A percentile compares a stretch with the other conserved stretches of the same genome.
phyloP scores from a whole-genome alignment of 2,329 filamentous ascomycete species.

The Talaromyces amestolkiae region DNA sequence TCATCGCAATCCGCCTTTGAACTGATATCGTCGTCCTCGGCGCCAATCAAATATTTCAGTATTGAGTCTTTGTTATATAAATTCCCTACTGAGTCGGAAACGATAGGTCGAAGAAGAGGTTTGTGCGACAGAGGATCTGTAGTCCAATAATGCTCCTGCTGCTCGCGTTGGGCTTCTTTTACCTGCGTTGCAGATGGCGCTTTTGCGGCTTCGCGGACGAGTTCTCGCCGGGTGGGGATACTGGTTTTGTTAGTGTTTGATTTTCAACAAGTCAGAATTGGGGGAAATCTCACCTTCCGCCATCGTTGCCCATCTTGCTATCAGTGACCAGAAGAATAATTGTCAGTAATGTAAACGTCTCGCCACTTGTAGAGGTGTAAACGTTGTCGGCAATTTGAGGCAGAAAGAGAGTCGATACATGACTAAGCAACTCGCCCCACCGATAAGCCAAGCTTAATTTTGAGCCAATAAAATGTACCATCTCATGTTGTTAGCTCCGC shows the following conservation, averaged over 20 bases:
- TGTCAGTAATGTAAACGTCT: neutral
- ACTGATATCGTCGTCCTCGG: conserved; percentile 54
- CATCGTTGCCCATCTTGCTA: conserved; percentile 84
- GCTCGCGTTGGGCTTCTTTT: conserved; percentile 83
- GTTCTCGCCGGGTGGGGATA: conserved; percentile 91
- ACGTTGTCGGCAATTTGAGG: conserved; percentile 6
- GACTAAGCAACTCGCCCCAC: conserved; percentile 19
- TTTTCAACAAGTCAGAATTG: neutral
- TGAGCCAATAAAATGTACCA: neutral
- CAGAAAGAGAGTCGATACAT: conserved; percentile 12
- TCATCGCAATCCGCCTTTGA: conserved; percentile 60
- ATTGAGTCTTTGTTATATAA: conserved; percentile 95
- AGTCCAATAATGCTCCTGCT: conserved; percentile 80
- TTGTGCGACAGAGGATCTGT: conserved; percentile 83
- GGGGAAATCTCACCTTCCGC: conserved; percentile 60
- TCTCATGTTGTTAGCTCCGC: conserved; percentile 4
- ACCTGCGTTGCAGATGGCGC: conserved; percentile 78
- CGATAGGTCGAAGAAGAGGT: conserved; percentile 69
- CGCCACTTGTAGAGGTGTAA: conserved; percentile 12
- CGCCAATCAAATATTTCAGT: conserved; percentile 63
- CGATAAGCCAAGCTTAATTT: conserved; percentile 12
- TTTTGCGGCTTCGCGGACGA: conserved; percentile 89
- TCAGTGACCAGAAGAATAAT: neutral
- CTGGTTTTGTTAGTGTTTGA: conserved; percentile 38
- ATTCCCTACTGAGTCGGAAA: conserved; percentile 78